A percentile compares a stretch with the other conserved stretches of the same genome.
Conservation (phyloP, 345 rosid genomes). For the Lagerstroemia speciosa region DNA sequence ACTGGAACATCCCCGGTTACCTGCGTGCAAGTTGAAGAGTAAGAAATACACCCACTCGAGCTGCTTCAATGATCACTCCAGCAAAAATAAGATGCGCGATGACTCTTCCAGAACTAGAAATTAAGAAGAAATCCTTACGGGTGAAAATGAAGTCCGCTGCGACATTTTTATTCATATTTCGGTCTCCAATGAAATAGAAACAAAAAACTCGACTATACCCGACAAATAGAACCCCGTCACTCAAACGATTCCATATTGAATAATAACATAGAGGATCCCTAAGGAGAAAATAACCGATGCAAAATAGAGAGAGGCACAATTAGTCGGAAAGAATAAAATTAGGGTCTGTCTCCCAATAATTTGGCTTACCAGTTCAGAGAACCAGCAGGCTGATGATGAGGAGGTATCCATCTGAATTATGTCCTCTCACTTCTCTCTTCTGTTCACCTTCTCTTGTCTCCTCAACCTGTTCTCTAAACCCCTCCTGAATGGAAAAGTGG, state of each 20-base stretch:
- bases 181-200: no score
- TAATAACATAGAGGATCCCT: no score
- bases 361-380: constrained; percentile 6
- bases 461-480: not conserved
- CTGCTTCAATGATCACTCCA: no score
- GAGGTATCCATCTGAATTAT: not conserved
- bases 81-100: no score
- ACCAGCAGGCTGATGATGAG: constrained; percentile 2
- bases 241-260: no score
- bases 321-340: not conserved
- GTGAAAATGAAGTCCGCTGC: no score
- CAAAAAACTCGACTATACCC: no score
- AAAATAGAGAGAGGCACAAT: not conserved
- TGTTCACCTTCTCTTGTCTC: not conserved
- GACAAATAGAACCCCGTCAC: no score
- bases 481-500: not conserved
- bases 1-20: not conserved
- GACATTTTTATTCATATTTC: no score
- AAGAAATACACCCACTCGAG: not conserved
- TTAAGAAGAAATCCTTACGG: no score
- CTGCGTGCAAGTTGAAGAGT: not conserved
- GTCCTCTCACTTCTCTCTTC: not conserved
- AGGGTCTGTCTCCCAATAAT: no score
- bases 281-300: not conserved
- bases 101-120: no score